A percentile compares a stretch with the other conserved stretches of the same genome.
Conservation (phyloP, 1,139 yeast genomes). For the Yamadazyma pseudoaaseri region DNA sequence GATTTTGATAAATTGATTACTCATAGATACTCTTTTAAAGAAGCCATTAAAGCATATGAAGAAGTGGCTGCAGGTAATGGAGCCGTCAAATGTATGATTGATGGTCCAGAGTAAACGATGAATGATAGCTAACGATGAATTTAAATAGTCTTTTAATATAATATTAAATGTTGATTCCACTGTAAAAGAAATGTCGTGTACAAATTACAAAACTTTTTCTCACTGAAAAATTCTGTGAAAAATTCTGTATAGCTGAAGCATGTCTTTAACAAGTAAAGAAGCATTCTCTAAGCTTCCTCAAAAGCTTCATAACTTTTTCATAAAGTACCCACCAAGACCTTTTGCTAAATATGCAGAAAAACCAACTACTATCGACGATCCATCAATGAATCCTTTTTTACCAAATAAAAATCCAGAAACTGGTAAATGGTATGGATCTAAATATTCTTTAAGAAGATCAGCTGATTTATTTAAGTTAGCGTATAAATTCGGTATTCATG, state of each 20-base stretch:
- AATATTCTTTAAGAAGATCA: slow-evolving; percentile 79
- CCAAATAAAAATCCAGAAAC: slow-evolving; percentile 85
- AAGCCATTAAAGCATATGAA: slow-evolving; percentile 81
- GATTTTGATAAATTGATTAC: slow-evolving; percentile 65
- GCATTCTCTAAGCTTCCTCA: slow-evolving; percentile 66
- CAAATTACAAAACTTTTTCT: too few species aligned
- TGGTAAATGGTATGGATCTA: slow-evolving; percentile 72
- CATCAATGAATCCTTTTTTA: slow-evolving; percentile 81
- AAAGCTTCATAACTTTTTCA: slow-evolving; percentile 72
- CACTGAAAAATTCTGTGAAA: too few species aligned
- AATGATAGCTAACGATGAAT: too few species aligned
- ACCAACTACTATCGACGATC: slow-evolving; percentile 66
- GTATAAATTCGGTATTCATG: slow-evolving; percentile 73
- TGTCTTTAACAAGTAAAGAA: slow-evolving; percentile 32
- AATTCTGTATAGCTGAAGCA: too few species aligned
- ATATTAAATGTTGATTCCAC: slow-evolving; percentile 5
- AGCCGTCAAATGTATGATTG: slow-evolving; percentile 46
- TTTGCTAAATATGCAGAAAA: slow-evolving; percentile 59
- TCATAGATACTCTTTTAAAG: slow-evolving; percentile 69
- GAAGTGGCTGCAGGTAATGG: slow-evolving; percentile 51
- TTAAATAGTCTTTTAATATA: slow-evolving; percentile 5
- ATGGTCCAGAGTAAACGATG: slow-evolving; percentile 31
- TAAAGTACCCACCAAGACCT: slow-evolving; percentile 86
- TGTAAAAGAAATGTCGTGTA: too few species aligned
- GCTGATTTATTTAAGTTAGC: slow-evolving; percentile 86